Evolutionary conservation across 2,329 filamentous ascomycete genomes (phyloP).

Genomic region (Cercospora sp.): DNA sequence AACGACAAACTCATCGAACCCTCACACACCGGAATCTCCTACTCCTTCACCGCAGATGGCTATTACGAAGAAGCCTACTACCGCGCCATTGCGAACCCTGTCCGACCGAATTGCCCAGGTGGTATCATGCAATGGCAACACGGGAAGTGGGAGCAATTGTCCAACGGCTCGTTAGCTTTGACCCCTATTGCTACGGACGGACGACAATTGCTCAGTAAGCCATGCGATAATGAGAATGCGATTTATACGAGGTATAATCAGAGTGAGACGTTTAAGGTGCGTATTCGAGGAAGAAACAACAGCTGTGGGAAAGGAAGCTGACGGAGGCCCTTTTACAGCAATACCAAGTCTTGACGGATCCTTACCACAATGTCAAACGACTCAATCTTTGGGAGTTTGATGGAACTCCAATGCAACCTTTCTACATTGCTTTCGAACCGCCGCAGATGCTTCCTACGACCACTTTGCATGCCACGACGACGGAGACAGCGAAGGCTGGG

Average conservation of each 20-base stretch:
- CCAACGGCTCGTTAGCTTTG: conserved; percentile 60
- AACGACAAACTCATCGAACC: conserved; percentile 68
- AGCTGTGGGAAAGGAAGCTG: not conserved
- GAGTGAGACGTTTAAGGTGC: conserved; percentile 62
- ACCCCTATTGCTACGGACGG: conserved; percentile 66
- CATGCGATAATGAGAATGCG: conserved; percentile 57
- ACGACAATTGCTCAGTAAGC: conserved; percentile 64
- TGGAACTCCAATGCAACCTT: conserved; percentile 64
- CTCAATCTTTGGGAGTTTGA: conserved; percentile 66
- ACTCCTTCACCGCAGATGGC: conserved; percentile 69
- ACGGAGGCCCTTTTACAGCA: conserved; percentile 33
- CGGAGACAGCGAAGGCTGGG: conserved; percentile 38
- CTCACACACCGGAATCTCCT: conserved; percentile 66
- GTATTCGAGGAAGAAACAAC: not conserved
- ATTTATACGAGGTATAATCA: conserved; percentile 68
- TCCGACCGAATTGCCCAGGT: conserved; percentile 59
- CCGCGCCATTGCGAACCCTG: conserved; percentile 63
- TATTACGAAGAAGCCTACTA: conserved; percentile 70
- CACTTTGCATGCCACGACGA: conserved; percentile 59
- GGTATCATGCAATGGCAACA: conserved; percentile 74
- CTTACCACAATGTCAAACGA: conserved; percentile 61
- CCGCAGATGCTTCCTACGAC: conserved; percentile 70
- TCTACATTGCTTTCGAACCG: conserved; percentile 64
- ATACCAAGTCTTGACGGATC: conserved; percentile 54
- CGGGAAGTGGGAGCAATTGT: conserved; percentile 58